Conservation (phyloP, 2,329 filamentous ascomycete genomes). For the Rhinocladiella similis region DNA sequence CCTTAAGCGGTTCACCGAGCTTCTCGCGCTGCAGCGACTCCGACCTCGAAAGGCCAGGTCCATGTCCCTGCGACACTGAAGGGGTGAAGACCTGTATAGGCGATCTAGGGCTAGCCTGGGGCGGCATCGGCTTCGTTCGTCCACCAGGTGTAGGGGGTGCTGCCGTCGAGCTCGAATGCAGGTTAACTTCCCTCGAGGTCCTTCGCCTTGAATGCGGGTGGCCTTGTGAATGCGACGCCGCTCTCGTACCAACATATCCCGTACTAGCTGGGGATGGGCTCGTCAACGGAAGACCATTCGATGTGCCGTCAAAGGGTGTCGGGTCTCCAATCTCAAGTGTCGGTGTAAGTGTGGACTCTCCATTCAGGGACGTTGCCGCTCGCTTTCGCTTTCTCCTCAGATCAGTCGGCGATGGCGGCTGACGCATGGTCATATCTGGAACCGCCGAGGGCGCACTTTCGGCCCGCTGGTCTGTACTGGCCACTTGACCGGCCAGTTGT, state of each 20-base stretch:
- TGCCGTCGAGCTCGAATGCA: constrained; percentile 10
- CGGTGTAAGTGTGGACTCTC: constrained; percentile 17
- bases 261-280: constrained; percentile 4
- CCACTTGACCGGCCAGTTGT: constrained; percentile 34
- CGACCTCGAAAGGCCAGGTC: not conserved
- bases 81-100: not conserved
- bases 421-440: constrained; percentile 18
- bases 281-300: constrained; percentile 5
- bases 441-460: not conserved
- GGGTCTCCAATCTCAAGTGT: constrained; percentile 16
- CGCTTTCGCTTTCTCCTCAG: constrained; percentile 44
- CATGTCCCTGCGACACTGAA: not conserved
- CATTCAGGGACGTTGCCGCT: constrained; percentile 13
- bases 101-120: constrained; percentile 11
- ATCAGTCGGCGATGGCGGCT: constrained; percentile 23
- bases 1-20: constrained; percentile 52
- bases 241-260: constrained; percentile 19
- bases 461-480: not conserved
- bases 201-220: constrained; percentile 4
- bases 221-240: not conserved
- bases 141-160: not conserved
- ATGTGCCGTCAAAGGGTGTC: constrained; percentile 10
- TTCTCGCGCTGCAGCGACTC: constrained; percentile 3
- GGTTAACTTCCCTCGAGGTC: constrained; percentile 6
- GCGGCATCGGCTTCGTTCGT: constrained; percentile 13